These are phyloP conservation scores for Fusarium verrucosum DNA, from an alignment of 2,329 filamentous ascomycete genomes.

Conservation along the genomic window DNA sequence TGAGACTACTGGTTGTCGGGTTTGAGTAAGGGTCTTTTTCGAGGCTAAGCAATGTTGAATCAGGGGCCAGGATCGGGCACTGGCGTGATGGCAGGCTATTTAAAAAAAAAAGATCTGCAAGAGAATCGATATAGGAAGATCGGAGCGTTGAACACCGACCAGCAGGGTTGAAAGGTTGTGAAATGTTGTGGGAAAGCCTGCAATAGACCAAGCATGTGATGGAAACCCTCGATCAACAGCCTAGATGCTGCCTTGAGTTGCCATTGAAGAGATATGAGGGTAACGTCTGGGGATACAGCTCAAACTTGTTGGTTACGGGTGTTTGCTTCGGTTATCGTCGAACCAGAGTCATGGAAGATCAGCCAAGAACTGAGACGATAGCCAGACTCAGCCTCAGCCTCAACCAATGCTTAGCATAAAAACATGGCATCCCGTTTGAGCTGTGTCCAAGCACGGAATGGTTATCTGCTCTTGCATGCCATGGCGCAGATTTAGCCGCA, in stretches of 20 bases:
- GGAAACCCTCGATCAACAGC: background rate
- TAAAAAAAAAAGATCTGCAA: slow-evolving; percentile 1
- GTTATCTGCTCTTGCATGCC: slow-evolving; percentile 24
- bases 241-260: background rate
- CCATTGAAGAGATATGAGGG: slow-evolving; percentile 7
- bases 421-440: background rate
- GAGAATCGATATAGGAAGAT: slow-evolving; percentile 4
- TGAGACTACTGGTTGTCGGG: slow-evolving; percentile 22
- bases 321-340: slow-evolving; percentile 14
- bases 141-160: background rate
- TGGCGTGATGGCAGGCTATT: background rate
- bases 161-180: background rate
- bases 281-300: slow-evolving; percentile 2
- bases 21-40: slow-evolving; percentile 20
- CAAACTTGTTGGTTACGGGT: no score
- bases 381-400: background rate
- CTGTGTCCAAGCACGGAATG: slow-evolving; percentile 24
- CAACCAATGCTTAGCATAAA: background rate
- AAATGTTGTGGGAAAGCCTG: background rate
- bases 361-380: slow-evolving; percentile 4
- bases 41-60: slow-evolving; percentile 11
- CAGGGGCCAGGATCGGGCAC: background rate
- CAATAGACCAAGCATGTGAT: background rate
- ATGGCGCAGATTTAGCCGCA: slow-evolving; percentile 40
- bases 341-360: slow-evolving; percentile 5